These are phyloP conservation scores for Colletotrichum lentis DNA, from an alignment of 2,329 filamentous ascomycete genomes.

Conservation along the genomic window DNA sequence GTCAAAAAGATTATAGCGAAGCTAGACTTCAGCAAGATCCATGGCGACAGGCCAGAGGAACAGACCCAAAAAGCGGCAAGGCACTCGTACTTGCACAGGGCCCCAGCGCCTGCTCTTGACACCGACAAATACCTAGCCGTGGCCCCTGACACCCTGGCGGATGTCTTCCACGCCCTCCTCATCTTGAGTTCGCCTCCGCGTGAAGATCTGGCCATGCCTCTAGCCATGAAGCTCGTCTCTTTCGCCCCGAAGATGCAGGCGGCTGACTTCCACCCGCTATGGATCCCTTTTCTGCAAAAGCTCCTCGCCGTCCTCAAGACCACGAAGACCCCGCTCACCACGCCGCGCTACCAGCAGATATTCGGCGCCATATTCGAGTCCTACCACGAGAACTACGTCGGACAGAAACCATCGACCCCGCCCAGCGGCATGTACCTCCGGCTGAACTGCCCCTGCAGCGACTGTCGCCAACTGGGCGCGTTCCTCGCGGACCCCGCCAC, in stretches of 20 bases:
- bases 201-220: constrained; percentile 35
- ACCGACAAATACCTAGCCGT: not conserved
- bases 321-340: constrained; percentile 26
- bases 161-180: constrained; percentile 13
- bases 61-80: not conserved
- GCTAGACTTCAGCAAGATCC: constrained; percentile 11
- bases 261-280: constrained; percentile 41
- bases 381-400: constrained; percentile 42
- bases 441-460: constrained; percentile 40
- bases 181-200: constrained; percentile 34
- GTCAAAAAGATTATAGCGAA: constrained; percentile 1
- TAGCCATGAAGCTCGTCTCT: constrained; percentile 39
- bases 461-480: constrained; percentile 42
- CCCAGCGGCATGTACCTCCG: constrained; percentile 8
- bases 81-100: not conserved
- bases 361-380: constrained; percentile 40
- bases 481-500: constrained; percentile 41
- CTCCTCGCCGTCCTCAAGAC: constrained; percentile 38
- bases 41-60: constrained; percentile 6
- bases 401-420: constrained; percentile 29
- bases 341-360: constrained; percentile 40
- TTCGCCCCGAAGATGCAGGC: constrained; percentile 36
- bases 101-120: not conserved
- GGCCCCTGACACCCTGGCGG: not conserved
- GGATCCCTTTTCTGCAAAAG: constrained; percentile 45